Base-by-base conservation (phyloP, 1,284 basidiomycete species). In the Fomitopsis pinicola region DNA sequence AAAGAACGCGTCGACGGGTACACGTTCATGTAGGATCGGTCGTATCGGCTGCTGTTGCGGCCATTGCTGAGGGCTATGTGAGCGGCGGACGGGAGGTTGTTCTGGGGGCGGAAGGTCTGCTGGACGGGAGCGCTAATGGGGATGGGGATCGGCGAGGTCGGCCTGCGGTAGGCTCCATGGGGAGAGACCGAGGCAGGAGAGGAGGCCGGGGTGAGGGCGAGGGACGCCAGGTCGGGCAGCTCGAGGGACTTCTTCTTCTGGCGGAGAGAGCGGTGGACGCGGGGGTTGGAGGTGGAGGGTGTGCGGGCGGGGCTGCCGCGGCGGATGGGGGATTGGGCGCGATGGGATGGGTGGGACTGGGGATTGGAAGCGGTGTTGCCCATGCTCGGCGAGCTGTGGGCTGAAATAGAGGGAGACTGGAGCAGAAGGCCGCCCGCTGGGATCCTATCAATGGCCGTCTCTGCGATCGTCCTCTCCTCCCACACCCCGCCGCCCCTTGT, bases 241-340 rank as follows among this genome's bases (percentile, higher is more conserved):
- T 92, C 88, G 42, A 92, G 81, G 0, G 86, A 88, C 69, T 81
- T 85, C 77, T 89, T 90, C 80, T 89, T 91, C 26, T 78, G 78
- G 56, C 86, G 79, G 61, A 89, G 76, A 52, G 86, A 86, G 63
- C 76, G 77, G 70, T 82, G 81, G 4, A 74, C 73, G 59, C 72
- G 66, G 61, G 64, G 68, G 55, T 72, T 71, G 59, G 64, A 55
- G 38, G 57, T 22, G 57, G 64, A 52, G 52, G 61, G 57, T 42
- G 65, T 59, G 38, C 70, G 69, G 42, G 65, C 66, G 40, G 70
- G 70, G 63, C 68, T 71, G 60, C 68, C 70, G 42, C 68, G 67
- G 60, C 69, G 67, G 62, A 62, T 54, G 56, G 68, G 67, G 33
- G 70, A 71, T 50, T 66, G 67, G 50, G 64, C 55, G 64, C 65